Evolutionary conservation across 139 green algal species (phyloP), one percentile per base, ranked within the genome.

Genomic region (Chlorella sorokiniana): DNA sequence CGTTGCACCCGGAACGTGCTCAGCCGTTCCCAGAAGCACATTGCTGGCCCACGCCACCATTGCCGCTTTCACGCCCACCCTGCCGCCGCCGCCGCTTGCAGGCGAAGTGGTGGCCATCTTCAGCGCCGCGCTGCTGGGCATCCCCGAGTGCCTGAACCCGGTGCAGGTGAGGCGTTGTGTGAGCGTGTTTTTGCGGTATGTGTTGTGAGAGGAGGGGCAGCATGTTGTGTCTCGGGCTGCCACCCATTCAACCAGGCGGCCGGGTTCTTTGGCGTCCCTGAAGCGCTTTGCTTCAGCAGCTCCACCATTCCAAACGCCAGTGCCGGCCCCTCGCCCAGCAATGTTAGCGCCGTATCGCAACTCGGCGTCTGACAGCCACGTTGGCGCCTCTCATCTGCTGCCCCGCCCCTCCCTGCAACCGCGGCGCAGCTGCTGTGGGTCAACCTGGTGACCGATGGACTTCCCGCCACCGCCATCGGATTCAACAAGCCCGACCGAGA

Each of bases 101-200:
- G 95, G 96, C 40, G 96, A 99, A 89, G 94, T 95, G 37, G 94
- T 96, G 27, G 95, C 93, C 75, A 99, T 99, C 83, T 99, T 99
- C 84, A 79, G 95, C 20, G 97, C 96, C 0, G 96, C 96, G 1
- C 87, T 98, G 63, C 91, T 99, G 37, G 93, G 84, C 20, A 82
- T 93, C 52, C 91, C 91, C 9, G 90, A 94, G 84, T 84, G 80
- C 76, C 83, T 94, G 27, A 93, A 90, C n/a, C 91, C 91, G 33
- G 91, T 94, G 74, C 90, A 76, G 68, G 65, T 62, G 38, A 22
- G 37, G 37, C 48, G 8, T 25, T 56, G 41, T 11, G 42, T 61
- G 67, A 27, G 38, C 38, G 40, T 74, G 11, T 51, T 4, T 14
- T 48, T 70, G 33, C 63, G 9, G 63, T 16, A 59, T 59, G 48